These are phyloP conservation scores for Cyclocybe aegerita DNA, from an alignment of 768 basidiomycete genomes.

Conservation along the genomic window DNA sequence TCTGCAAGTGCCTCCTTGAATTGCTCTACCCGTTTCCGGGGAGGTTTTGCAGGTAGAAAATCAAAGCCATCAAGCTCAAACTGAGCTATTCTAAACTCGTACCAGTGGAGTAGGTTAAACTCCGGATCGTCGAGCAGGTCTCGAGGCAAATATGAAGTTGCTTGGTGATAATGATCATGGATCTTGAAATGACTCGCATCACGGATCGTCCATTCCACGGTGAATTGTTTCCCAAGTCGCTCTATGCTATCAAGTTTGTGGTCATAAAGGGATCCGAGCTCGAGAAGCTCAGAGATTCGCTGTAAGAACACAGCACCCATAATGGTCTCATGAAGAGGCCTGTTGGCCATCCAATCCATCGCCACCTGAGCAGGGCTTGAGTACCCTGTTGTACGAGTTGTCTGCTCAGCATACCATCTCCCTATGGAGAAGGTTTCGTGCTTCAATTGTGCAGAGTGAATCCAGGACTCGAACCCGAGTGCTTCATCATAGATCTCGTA, in stretches of 20 bases:
- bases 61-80: too few species aligned
- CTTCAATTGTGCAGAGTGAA: neutral
- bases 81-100: neutral
- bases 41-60: too few species aligned
- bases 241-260: neutral
- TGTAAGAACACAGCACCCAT: neutral
- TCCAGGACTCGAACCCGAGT: neutral
- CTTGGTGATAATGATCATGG: neutral
- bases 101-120: slow-evolving; percentile 3
- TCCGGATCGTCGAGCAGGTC: neutral
- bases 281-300: neutral
- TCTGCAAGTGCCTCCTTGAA: neutral
- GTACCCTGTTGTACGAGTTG: neutral
- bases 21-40: neutral
- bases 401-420: slow-evolving; percentile 5
- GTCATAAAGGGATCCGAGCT: neutral
- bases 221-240: neutral
- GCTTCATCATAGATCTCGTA: neutral
- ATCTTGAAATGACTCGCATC: neutral
- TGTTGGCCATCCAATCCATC: neutral
- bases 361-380: neutral
- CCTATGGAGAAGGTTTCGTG: slow-evolving; percentile 6
- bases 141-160: neutral
- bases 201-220: neutral
- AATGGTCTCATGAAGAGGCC: neutral